These are phyloP conservation scores for Talaromyces ruber DNA, from an alignment of 495 filamentous ascomycete genomes.

Conservation along the genomic window DNA sequence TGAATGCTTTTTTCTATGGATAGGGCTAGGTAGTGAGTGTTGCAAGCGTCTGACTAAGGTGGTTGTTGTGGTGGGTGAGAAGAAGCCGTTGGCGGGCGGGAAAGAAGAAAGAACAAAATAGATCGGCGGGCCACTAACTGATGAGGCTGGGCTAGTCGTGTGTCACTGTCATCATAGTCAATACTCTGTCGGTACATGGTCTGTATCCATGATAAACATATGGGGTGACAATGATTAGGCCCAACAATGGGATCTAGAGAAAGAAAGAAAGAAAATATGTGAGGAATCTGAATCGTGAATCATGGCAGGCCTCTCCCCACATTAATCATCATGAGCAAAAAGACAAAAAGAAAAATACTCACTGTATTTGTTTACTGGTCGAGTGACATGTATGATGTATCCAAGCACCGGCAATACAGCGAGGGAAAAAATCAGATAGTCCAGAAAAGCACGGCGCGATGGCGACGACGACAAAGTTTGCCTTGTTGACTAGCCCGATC, in stretches of 20 bases:
- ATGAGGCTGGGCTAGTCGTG: background rate
- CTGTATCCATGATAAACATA: background rate
- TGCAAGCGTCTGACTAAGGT: background rate
- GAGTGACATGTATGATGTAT: background rate
- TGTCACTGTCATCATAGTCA: background rate
- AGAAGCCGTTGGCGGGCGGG: conserved; percentile 1
- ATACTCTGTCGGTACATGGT: too few relatives aligned
- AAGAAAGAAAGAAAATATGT: background rate
- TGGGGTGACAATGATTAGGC: background rate
- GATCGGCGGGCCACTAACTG: conserved; percentile 1
- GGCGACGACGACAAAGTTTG: background rate
- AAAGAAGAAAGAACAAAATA: conserved; percentile 4
- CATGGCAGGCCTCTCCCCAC: background rate
- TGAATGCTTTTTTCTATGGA: background rate
- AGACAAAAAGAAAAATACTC: background rate
- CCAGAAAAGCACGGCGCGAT: background rate
- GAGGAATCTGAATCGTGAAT: background rate
- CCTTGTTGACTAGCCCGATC: background rate
- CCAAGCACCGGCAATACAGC: too few relatives aligned
- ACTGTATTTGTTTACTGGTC: background rate
- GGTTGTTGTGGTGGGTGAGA: background rate
- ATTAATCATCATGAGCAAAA: background rate
- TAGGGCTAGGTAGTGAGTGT: background rate
- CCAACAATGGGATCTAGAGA: background rate
- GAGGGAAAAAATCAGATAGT: background rate